Evolutionary conservation across 441 rosid species (phyloP), one percentile per base, ranked within the genome.

Genomic region (Euphorbia schlechtendalii): DNA sequence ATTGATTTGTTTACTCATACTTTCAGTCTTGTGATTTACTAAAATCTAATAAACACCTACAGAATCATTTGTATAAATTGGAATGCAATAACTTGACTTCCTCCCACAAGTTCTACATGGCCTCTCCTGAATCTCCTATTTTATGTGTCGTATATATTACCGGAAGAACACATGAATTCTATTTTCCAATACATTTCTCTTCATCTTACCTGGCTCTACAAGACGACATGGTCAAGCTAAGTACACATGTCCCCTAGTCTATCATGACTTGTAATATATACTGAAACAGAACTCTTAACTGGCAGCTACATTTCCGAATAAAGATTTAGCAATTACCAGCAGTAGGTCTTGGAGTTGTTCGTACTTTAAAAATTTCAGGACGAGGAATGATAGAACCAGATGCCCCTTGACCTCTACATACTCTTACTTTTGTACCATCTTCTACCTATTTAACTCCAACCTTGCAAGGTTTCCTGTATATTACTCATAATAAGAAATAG

Each of bases 391-490:
- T 84, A 30, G 95, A 81, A 45, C 89, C 95, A 56, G 96, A 88
- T 73, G 99, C 77, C 67, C 90, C 91, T 66, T 53, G 66, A 56
- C 97, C 97, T 83, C 93, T 87, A 10, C 96, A 79, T 28, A 88
- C 87, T 86, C 97, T 85, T 46, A 93, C 97, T 78, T 93, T 90
- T 25, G 96, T 90, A 71, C 99, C 99, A 78, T 93, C 97, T 77
- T 88, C 99, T 55, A 90, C 79, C 71, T 87, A 93, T 75, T 67
- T 86, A 27, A 61, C 61, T 66, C 96, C 97, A 56, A 90, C 85
- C 78, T 88, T 93, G 71, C 93, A 86, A 34, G 96, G 99, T 61
- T 68, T 86, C 83, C 99, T 88, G 85, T 72, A 82, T 20, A 61
- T 59, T 38, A 60, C 60, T 21, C 36, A 73, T 3, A 14, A 40